phyloP scores from a whole-genome alignment of 805 yeast species.

The Ogataea allantospora region DNA sequence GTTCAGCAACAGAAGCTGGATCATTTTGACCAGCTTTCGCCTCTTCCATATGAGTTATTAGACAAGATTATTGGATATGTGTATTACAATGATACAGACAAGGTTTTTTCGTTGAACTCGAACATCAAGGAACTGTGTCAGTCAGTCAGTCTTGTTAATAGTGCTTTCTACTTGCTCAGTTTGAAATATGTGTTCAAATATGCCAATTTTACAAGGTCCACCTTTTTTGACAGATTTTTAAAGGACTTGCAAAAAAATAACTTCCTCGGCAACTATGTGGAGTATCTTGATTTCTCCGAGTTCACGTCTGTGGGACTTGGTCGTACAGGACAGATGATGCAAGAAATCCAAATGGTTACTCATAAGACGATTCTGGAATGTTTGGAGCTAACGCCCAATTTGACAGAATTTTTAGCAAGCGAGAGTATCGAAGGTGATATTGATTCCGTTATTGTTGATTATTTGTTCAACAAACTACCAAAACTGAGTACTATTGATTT shows the following conservation, averaged over 20 bases:
- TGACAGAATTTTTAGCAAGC: conserved; percentile 76
- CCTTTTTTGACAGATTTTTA: conserved; percentile 70
- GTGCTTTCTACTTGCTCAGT: conserved; percentile 56
- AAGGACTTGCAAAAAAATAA: conserved; percentile 47
- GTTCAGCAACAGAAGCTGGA: conserved; percentile 19
- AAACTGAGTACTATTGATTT: conserved; percentile 73
- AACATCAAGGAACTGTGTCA: conserved; percentile 30
- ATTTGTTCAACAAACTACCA: conserved; percentile 52
- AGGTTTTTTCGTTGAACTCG: conserved; percentile 29
- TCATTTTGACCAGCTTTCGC: conserved; percentile 16
- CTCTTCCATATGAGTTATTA: conserved; percentile 33
- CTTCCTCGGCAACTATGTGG: conserved; percentile 58
- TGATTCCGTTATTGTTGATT: conserved; percentile 53
- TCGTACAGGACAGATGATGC: conserved; percentile 84
- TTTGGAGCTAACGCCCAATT: conserved; percentile 58
- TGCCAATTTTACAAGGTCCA: conserved; percentile 76
- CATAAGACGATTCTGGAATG: conserved; percentile 65
- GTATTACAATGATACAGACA: conserved; percentile 30
- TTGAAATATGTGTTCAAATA: conserved; percentile 61
- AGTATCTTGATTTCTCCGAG: conserved; percentile 80
- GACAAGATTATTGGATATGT: conserved; percentile 33
- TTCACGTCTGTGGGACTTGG: conserved; percentile 90
- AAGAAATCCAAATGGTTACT: conserved; percentile 88
- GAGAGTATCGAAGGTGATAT: conserved; percentile 86
- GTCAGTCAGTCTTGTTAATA: conserved; percentile 44